These are phyloP conservation scores for Lasiosphaeria miniovina DNA, from an alignment of 495 filamentous ascomycete genomes.

Conservation along the genomic window DNA sequence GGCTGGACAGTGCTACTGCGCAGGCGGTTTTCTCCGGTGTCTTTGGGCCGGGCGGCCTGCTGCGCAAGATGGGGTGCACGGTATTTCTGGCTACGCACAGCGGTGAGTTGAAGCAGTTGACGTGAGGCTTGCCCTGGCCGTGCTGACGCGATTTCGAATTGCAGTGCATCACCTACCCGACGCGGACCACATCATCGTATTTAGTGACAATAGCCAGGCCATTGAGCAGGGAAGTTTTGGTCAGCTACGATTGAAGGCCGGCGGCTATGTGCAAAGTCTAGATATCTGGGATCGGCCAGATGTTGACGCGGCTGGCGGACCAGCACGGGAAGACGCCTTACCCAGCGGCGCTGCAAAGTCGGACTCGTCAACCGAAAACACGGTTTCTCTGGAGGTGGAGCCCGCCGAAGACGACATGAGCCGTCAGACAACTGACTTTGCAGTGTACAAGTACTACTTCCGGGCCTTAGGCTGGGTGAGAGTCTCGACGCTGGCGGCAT, in stretches of 20 bases:
- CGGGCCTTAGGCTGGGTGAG: too few relatives aligned
- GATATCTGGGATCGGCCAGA: conserved; percentile 4
- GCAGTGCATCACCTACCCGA: conserved; percentile 37
- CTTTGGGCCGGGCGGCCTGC: conserved; percentile 52
- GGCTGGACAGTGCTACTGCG: conserved; percentile 48
- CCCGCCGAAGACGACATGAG: too few relatives aligned
- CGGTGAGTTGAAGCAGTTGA: conserved; percentile 4
- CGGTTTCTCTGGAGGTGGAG: too few relatives aligned
- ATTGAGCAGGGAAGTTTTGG: conserved; percentile 43
- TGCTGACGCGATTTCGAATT: background rate
- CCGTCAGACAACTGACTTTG: too few relatives aligned
- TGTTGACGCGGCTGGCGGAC: background rate
- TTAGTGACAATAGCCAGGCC: conserved; percentile 37
- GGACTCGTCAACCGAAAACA: too few relatives aligned
- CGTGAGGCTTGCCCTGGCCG: too few relatives aligned
- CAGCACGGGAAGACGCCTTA: background rate
- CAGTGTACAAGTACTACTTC: too few relatives aligned
- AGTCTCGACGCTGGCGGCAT: too few relatives aligned
- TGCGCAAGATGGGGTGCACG: conserved; percentile 47
- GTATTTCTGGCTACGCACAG: conserved; percentile 48
- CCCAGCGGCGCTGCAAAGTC: background rate
- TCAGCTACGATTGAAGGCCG: conserved; percentile 8
- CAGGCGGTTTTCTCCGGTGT: conserved; percentile 41
- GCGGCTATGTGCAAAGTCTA: conserved; percentile 17
- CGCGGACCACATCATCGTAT: conserved; percentile 46